A percentile compares a stretch with the other conserved stretches of the same genome.
These are phyloP conservation scores for Trypethelium eluteriae DNA, from an alignment of 495 filamentous ascomycete genomes.

Conservation along the genomic window DNA sequence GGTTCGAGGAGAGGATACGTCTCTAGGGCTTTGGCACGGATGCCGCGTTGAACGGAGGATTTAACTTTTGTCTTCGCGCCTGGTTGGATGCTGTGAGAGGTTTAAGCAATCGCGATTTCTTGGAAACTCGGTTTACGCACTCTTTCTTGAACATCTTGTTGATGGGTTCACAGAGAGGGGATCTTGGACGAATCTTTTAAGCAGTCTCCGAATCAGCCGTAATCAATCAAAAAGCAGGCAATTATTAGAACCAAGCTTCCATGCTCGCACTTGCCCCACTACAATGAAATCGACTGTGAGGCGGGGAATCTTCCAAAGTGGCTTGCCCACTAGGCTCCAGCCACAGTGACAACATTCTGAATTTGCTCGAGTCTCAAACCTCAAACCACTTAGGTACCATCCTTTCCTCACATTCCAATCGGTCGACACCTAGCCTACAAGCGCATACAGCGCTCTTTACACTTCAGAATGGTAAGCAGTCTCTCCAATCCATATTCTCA, in stretches of 20 bases:
- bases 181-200: too few species aligned
- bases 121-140: slow-evolving; percentile 15
- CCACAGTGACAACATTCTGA: slow-evolving; percentile 4
- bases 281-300: neutral
- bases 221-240: too few species aligned
- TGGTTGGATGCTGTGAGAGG: slow-evolving; percentile 53
- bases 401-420: neutral
- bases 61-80: slow-evolving; percentile 93
- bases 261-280: neutral
- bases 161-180: too few species aligned
- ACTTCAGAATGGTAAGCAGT: neutral
- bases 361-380: neutral
- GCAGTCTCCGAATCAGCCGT: too few species aligned
- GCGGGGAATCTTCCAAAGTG: slow-evolving; percentile 1
- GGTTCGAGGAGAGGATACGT: slow-evolving; percentile 81
- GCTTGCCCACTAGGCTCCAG: neutral
- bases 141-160: slow-evolving; percentile 28
- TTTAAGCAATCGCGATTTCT: neutral
- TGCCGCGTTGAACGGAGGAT: slow-evolving; percentile 80
- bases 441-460: neutral
- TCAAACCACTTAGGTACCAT: neutral
- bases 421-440: neutral
- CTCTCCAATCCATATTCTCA: neutral
- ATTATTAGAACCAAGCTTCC: too few species aligned
- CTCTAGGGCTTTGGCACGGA: slow-evolving; percentile 71